Conservation (phyloP, 2,329 filamentous ascomycete genomes). For the Pyricularia pennisetigena region DNA sequence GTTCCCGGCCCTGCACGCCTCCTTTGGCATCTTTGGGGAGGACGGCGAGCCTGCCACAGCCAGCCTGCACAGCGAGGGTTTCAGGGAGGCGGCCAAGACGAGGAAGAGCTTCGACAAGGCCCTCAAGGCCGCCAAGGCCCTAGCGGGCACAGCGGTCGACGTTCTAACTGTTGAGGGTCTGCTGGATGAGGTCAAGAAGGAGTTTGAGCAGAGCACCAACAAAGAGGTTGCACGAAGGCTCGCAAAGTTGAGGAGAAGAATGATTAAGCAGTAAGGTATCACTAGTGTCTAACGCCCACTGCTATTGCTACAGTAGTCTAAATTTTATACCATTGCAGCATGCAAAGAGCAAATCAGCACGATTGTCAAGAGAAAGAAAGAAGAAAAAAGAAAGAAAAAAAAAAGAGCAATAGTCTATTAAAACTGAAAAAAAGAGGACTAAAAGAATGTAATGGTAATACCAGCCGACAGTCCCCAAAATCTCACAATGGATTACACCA, state of each 20-base stretch:
- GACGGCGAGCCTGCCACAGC: constrained; percentile 30
- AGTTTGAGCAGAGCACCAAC: constrained; percentile 19
- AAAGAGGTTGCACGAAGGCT: neutral
- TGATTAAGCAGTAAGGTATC: neutral
- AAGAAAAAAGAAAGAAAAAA: neutral
- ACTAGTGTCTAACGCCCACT: too few relatives aligned
- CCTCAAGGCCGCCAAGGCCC: constrained; percentile 33
- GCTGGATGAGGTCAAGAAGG: constrained; percentile 28
- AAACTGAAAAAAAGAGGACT: neutral
- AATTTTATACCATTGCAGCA: neutral
- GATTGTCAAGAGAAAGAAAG: neutral
- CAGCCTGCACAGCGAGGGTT: constrained; percentile 44
- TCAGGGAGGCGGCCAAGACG: constrained; percentile 38
- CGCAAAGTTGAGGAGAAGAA: neutral
- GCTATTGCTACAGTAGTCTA: too few relatives aligned
- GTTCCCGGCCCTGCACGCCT: constrained; percentile 42
- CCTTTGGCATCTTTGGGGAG: constrained; percentile 46
- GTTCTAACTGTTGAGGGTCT: constrained; percentile 31
- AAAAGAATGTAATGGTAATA: neutral
- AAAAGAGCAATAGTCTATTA: neutral
- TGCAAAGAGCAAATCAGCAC: neutral
- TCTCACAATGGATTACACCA: neutral
- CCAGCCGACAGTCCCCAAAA: neutral
- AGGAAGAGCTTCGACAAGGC: constrained; percentile 33
- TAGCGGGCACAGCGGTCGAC: constrained; percentile 37